Evolutionary conservation across 1,284 basidiomycete species (phyloP).

Genomic region (Sanghuangporus sanghuang): DNA sequence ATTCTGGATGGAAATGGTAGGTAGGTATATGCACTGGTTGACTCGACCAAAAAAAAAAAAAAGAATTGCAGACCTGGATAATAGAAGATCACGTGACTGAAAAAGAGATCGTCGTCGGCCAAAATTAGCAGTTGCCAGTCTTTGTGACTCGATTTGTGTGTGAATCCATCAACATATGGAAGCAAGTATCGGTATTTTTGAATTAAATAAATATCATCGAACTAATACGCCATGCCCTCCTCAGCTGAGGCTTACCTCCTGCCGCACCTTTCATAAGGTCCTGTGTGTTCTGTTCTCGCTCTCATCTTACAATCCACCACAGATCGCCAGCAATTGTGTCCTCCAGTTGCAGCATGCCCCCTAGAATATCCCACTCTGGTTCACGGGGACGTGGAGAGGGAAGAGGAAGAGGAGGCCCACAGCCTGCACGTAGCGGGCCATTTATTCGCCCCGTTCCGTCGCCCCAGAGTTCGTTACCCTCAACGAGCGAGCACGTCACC

Average conservation of each 20-base stretch:
- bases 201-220: background rate
- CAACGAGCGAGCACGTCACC: conserved; percentile 36
- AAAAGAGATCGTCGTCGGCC: background rate
- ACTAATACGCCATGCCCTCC: too few species aligned
- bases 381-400: conserved; percentile 16
- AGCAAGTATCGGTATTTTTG: background rate
- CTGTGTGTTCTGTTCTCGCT: background rate
- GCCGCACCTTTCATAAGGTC: background rate
- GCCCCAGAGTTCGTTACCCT: conserved; percentile 19
- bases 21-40: background rate
- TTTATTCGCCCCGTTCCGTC: conserved; percentile 25
- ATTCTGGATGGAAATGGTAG: background rate
- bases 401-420: conserved; percentile 11
- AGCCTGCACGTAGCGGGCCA: conserved; percentile 24
- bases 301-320: background rate
- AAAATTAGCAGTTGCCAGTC: background rate
- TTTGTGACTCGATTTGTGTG: background rate
- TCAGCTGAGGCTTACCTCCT: background rate
- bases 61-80: too few species aligned
- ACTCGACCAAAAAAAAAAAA: background rate
- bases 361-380: conserved; percentile 27
- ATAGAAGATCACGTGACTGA: background rate
- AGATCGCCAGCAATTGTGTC: background rate
- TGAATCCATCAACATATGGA: background rate
- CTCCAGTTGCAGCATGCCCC: conserved; percentile 30